Evolutionary conservation across 371 early-diverging fungal genomes (phyloP).

Genomic region (Nematocida sp.): DNA sequence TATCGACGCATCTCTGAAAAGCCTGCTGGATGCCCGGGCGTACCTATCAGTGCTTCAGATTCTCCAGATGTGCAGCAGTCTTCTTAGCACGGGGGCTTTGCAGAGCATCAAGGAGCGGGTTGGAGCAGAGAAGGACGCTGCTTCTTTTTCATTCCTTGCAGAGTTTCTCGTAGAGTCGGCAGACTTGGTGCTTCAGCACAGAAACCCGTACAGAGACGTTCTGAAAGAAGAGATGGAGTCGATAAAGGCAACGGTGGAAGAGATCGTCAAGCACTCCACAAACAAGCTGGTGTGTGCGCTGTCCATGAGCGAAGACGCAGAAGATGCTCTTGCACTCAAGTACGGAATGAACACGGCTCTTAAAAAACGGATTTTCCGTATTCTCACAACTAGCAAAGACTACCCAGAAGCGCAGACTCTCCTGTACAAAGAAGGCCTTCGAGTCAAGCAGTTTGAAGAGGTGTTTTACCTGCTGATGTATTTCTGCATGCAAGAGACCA

Average conservation of each 20-base stretch:
- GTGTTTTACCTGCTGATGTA: constrained; percentile 2
- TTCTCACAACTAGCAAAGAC: constrained; percentile 26
- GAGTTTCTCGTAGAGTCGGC: constrained; percentile 16
- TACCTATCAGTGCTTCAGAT: constrained; percentile 23
- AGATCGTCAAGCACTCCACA: not conserved
- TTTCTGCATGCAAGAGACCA: constrained; percentile 26
- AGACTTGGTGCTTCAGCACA: not conserved
- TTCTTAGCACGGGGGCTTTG: not conserved
- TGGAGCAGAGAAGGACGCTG: not conserved
- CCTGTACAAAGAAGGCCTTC: constrained; percentile 40
- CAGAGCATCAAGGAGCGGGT: not conserved
- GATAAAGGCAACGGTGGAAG: not conserved
- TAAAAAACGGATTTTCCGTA: constrained; percentile 41
- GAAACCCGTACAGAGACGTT: constrained; percentile 31
- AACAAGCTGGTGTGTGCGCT: not conserved
- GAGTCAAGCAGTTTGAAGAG: constrained; percentile 46
- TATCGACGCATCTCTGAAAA: not conserved
- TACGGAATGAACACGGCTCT: constrained; percentile 47
- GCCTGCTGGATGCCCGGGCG: not conserved
- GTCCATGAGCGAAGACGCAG: constrained; percentile 3
- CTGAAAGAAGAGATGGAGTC: constrained; percentile 42
- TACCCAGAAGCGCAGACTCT: constrained; percentile 28
- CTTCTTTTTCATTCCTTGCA: not conserved
- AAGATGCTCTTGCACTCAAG: constrained; percentile 15
- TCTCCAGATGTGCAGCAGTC: constrained; percentile 25